phyloP scores from a whole-genome alignment of 2,329 filamentous ascomycete species.

The Scopulariopsis brevicaulis region DNA sequence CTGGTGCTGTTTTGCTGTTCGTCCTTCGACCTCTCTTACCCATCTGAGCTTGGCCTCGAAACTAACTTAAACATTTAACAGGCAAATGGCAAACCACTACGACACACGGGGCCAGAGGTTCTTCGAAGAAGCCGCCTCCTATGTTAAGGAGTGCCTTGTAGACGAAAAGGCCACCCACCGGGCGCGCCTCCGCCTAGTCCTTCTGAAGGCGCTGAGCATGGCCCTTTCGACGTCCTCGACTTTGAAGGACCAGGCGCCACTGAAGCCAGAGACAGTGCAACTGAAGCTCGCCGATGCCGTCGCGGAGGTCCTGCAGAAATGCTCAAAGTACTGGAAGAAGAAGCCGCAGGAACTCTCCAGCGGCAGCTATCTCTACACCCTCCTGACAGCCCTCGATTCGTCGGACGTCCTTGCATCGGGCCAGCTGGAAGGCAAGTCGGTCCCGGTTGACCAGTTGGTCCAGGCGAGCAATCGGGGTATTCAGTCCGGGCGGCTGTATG shows the following conservation, averaged over 20 bases:
- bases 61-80: conserved; percentile 10
- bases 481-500: conserved; percentile 21
- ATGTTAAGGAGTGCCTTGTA: conserved; percentile 9
- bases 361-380: conserved; percentile 5
- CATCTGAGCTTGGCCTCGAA: neutral
- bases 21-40: neutral
- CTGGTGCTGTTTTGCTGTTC: conserved; percentile 15
- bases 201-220: conserved; percentile 21
- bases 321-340: conserved; percentile 3
- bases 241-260: conserved; percentile 8
- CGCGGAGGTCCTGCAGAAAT: conserved; percentile 6
- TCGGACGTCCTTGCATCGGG: conserved; percentile 3
- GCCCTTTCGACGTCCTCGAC: conserved; percentile 16
- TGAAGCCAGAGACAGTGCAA: conserved; percentile 11
- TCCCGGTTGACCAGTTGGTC: conserved; percentile 20
- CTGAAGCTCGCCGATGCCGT: conserved; percentile 6
- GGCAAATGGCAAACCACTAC: conserved; percentile 30
- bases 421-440: conserved; percentile 4
- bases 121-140: conserved; percentile 16
- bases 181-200: conserved; percentile 18
- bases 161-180: conserved; percentile 7
- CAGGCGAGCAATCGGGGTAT: conserved; percentile 21
- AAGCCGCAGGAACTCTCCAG: neutral
- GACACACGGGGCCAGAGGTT: conserved; percentile 30
- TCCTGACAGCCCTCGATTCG: conserved; percentile 8